Percentiles rank a stretch among this genome's conserved stretches.
Evolutionary conservation across 2,329 filamentous ascomycete species (phyloP).

Genomic region (Cryphonectria carpinicola): DNA sequence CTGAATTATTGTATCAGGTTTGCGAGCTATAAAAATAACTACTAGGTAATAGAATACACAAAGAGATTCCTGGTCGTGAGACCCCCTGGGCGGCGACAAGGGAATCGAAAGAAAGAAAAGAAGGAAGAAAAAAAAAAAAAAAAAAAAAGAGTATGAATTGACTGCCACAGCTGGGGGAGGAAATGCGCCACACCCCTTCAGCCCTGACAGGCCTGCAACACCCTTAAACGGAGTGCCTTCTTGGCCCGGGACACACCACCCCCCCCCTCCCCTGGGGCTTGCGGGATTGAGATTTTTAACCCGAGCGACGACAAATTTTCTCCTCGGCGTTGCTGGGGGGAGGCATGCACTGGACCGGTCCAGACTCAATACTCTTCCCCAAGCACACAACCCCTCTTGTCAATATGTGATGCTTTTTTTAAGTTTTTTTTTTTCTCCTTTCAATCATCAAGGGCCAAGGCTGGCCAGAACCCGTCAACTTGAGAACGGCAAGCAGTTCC

Average conservation of each 20-base stretch:
- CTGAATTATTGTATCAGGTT: background rate
- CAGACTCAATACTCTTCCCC: background rate
- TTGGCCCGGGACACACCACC: background rate
- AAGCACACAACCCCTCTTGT: background rate
- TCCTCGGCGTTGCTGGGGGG: background rate
- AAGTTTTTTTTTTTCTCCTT: background rate
- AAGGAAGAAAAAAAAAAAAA: background rate
- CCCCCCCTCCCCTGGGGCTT: background rate
- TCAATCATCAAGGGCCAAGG: background rate
- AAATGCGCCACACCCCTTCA: background rate
- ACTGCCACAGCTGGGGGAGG: background rate
- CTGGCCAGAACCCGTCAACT: background rate
- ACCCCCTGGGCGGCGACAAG: background rate
- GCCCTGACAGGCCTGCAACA: background rate
- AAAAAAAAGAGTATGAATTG: background rate
- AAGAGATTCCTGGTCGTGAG: background rate
- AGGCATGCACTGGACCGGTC: background rate
- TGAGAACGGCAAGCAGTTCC: background rate
- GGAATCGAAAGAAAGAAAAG: background rate
- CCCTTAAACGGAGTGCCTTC: background rate
- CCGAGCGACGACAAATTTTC: slow-evolving; percentile 1
- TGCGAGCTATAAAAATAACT: background rate
- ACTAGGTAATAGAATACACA: background rate
- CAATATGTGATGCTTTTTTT: background rate
- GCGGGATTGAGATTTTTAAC: slow-evolving; percentile 3